These are phyloP conservation scores for Acacia pycnantha DNA, from an alignment of 331 rosid species.

Conservation along the genomic window DNA sequence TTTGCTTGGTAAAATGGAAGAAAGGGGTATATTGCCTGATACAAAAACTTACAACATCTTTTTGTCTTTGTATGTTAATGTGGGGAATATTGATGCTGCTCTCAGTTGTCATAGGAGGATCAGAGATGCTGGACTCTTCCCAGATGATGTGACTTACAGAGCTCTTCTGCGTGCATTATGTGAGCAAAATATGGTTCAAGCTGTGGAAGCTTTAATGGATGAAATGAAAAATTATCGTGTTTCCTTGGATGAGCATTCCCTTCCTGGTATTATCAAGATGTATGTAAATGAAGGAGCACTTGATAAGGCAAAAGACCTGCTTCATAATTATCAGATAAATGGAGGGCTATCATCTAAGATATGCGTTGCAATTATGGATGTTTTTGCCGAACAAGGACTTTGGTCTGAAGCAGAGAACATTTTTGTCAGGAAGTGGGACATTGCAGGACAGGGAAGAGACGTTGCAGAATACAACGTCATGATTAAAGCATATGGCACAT, in stretches of 20 bases:
- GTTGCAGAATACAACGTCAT: slow-evolving; percentile 75
- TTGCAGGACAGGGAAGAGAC: slow-evolving; percentile 48
- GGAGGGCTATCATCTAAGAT: slow-evolving; percentile 50
- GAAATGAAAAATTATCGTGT: slow-evolving; percentile 63
- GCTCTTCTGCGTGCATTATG: slow-evolving; percentile 70
- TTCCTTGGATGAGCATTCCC: slow-evolving; percentile 58
- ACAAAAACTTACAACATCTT: slow-evolving; percentile 81
- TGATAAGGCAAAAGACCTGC: slow-evolving; percentile 50
- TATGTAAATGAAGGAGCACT: slow-evolving; percentile 60
- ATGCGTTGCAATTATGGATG: slow-evolving; percentile 70
- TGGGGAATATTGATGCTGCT: slow-evolving; percentile 65
- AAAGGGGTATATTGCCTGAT: slow-evolving; percentile 75
- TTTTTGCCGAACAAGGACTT: slow-evolving; percentile 77
- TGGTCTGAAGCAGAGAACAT: slow-evolving; percentile 77
- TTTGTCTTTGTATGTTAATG: slow-evolving; percentile 73
- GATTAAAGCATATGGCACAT: slow-evolving; percentile 89
- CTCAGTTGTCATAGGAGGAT: slow-evolving; percentile 62
- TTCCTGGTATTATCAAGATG: slow-evolving; percentile 76
- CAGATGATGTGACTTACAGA: slow-evolving; percentile 70
- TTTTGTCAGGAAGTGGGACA: slow-evolving; percentile 54
- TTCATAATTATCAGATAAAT: slow-evolving; percentile 47
- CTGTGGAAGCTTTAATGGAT: slow-evolving; percentile 62
- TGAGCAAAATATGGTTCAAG: slow-evolving; percentile 60
- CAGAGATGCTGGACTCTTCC: slow-evolving; percentile 74
- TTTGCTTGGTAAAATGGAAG: slow-evolving; percentile 83